Conservation (phyloP, 257 asterid genomes). For the Solanum pimpinellifolium region DNA sequence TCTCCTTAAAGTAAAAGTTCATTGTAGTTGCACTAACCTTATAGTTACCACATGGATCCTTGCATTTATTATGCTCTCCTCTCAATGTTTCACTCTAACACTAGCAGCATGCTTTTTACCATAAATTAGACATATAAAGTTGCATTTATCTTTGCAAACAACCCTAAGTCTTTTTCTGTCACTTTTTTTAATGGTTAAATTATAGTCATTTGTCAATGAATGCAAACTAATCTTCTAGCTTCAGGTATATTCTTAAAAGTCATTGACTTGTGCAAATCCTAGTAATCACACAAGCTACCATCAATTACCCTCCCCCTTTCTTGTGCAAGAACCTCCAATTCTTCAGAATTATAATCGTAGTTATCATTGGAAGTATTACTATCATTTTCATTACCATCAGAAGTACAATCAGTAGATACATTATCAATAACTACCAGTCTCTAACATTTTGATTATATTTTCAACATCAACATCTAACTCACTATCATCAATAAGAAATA, state of each 20-base stretch:
- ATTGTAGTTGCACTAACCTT: neutral
- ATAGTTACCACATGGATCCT: neutral
- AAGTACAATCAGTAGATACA: too few species aligned
- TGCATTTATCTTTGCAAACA: neutral
- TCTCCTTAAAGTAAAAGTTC: neutral
- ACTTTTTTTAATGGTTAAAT: neutral
- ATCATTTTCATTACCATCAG: too few species aligned
- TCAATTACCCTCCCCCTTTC: too few species aligned
- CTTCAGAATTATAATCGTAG: too few species aligned
- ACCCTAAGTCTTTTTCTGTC: neutral
- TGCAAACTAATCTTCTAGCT: neutral
- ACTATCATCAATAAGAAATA: too few species aligned
- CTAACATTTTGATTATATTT: too few species aligned
- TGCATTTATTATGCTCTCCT: neutral
- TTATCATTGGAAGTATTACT: too few species aligned
- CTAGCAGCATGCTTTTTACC: neutral
- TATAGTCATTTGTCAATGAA: neutral
- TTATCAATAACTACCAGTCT: too few species aligned
- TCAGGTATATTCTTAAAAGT: too few species aligned
- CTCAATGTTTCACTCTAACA: neutral
- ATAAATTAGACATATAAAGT: neutral
- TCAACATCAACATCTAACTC: too few species aligned
- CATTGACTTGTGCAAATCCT: too few species aligned
- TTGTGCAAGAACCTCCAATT: too few species aligned
- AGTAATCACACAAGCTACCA: neutral